phyloP scores from a whole-genome alignment of 208 protist genomes.

The Leishmania lainsoni region DNA sequence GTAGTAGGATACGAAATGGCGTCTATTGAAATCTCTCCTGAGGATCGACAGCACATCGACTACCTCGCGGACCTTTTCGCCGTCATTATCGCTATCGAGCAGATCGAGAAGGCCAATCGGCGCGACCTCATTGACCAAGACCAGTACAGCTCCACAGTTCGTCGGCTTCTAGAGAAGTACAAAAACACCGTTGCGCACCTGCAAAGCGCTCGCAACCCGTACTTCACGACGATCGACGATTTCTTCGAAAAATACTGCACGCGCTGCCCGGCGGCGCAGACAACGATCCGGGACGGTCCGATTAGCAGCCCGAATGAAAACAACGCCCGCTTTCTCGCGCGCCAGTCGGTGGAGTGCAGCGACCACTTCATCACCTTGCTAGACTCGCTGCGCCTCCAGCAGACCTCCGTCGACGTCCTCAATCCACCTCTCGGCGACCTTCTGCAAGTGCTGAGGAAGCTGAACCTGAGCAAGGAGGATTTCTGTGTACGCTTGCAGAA shows the following conservation, averaged over 20 bases:
- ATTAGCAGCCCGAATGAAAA: conserved; percentile 45
- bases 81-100: conserved; percentile 93
- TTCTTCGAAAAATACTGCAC: conserved; percentile 93
- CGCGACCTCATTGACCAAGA: conserved; percentile 89
- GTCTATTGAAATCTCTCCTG: conserved; percentile 47
- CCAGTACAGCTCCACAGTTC: conserved; percentile 85
- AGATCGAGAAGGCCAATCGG: conserved; percentile 94
- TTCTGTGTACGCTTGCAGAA: conserved; percentile 58
- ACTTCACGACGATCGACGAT: conserved; percentile 84
- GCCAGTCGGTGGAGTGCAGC: conserved; percentile 84
- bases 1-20: not conserved
- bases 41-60: conserved; percentile 89
- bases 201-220: conserved; percentile 62
- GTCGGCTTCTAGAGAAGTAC: conserved; percentile 95
- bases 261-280: conserved; percentile 61
- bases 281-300: conserved; percentile 65
- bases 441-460: conserved; percentile 56
- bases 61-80: conserved; percentile 96
- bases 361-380: conserved; percentile 95
- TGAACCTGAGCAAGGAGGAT: conserved; percentile 50
- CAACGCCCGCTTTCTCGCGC: conserved; percentile 51
- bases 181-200: conserved; percentile 87
- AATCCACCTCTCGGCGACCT: conserved; percentile 92
- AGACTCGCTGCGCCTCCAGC: conserved; percentile 89
- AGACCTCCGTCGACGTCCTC: conserved; percentile 91